A percentile compares a stretch with the other conserved stretches of the same genome.
phyloP scores from a whole-genome alignment of 208 protist species.

The Acanthamoeba rhysodes region DNA sequence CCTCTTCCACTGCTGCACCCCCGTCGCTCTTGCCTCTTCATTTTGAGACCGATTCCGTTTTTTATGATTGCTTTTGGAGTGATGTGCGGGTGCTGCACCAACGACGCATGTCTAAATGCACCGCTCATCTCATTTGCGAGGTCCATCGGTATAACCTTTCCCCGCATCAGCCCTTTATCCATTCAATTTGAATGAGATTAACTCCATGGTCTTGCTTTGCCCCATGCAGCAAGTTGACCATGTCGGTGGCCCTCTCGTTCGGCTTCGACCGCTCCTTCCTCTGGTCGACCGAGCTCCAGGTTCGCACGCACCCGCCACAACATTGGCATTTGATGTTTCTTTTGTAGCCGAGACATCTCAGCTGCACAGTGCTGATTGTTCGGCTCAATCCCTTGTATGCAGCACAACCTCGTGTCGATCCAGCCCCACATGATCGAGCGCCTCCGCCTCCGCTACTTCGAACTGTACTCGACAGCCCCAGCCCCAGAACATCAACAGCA shows the following conservation, averaged over 20 bases:
- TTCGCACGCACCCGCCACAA: background rate
- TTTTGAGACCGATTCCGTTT: background rate
- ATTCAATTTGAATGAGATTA: background rate
- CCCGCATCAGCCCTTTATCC: too few species aligned
- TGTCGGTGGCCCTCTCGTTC: background rate
- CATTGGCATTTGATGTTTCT: too few species aligned
- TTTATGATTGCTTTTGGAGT: background rate
- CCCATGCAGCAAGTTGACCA: background rate
- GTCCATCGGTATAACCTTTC: background rate
- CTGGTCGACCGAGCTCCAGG: slow-evolving; percentile 50
- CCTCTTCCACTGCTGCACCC: background rate
- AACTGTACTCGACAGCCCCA: background rate
- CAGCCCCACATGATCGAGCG: slow-evolving; percentile 30
- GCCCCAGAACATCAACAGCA: background rate
- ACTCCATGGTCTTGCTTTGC: background rate
- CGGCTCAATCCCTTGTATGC: too few species aligned
- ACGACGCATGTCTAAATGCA: slow-evolving; percentile 3
- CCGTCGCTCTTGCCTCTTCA: background rate
- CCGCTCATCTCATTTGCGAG: slow-evolving; percentile 33
- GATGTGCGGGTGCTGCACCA: slow-evolving; percentile 31
- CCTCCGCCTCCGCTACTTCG: background rate
- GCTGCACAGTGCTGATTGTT: too few species aligned
- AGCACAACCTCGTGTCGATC: slow-evolving; percentile 46
- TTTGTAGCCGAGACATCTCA: too few species aligned
- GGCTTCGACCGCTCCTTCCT: slow-evolving; percentile 35